Conservation (phyloP, 2,329 filamentous ascomycete genomes). For the Neurospora crassa region DNA sequence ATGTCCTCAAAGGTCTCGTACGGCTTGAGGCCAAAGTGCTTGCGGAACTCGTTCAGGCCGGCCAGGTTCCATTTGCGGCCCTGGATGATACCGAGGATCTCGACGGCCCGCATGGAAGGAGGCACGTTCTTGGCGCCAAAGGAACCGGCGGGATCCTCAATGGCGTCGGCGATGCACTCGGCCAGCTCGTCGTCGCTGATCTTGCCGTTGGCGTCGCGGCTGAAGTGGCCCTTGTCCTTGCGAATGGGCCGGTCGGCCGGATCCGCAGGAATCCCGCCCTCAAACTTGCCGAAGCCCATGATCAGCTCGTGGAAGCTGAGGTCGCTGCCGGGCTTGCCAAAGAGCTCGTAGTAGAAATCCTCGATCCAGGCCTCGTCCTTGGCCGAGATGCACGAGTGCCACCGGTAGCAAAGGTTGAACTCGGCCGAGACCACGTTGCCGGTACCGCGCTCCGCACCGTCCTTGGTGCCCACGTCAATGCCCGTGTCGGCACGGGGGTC, state of each 20-base stretch:
- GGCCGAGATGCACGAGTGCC: constrained; percentile 70
- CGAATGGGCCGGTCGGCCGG: constrained; percentile 61
- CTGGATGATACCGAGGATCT: constrained; percentile 73
- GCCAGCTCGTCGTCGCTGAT: constrained; percentile 71
- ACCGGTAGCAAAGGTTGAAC: constrained; percentile 82
- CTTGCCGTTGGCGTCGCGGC: constrained; percentile 52
- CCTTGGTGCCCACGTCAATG: constrained; percentile 39
- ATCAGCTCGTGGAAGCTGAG: constrained; percentile 53
- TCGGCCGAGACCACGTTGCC: constrained; percentile 81
- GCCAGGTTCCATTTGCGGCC: constrained; percentile 68
- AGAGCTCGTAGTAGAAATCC: constrained; percentile 53
- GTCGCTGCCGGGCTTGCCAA: constrained; percentile 47
- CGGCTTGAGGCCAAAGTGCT: constrained; percentile 68
- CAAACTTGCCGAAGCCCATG: constrained; percentile 52
- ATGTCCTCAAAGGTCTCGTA: constrained; percentile 76
- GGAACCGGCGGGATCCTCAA: constrained; percentile 68
- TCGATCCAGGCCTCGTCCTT: constrained; percentile 76
- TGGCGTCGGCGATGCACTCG: constrained; percentile 54
- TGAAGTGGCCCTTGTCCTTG: constrained; percentile 43
- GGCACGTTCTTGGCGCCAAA: constrained; percentile 70
- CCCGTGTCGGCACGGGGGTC: constrained; percentile 65
- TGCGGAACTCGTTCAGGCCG: constrained; percentile 75
- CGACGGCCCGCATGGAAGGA: constrained; percentile 61
- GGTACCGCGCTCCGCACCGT: constrained; percentile 57
- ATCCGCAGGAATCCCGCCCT: constrained; percentile 51